These are phyloP conservation scores for Digitaria exilis DNA, from an alignment of 202 grass and related monocot genomes.

Conservation along the genomic window DNA sequence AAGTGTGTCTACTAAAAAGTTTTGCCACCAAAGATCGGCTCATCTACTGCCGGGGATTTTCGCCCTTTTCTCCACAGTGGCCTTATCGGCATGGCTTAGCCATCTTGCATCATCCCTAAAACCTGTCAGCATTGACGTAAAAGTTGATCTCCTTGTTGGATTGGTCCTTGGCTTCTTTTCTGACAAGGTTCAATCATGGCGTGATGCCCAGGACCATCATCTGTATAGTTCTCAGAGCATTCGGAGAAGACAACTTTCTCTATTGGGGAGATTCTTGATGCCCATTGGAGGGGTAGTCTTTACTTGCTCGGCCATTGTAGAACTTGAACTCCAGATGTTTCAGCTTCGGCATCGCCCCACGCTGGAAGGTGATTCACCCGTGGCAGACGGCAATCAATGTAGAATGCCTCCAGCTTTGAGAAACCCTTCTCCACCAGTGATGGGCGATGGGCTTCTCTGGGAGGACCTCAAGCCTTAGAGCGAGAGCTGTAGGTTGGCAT, in stretches of 20 bases:
- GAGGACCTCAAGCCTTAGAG: not conserved
- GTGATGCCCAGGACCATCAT: not conserved
- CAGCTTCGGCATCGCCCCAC: not conserved
- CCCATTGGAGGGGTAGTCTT: not conserved
- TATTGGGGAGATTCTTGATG: not conserved
- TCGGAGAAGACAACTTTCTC: rapidly evolving
- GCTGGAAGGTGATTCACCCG: not conserved
- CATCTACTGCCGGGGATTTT: no score
- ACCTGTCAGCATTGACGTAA: not conserved
- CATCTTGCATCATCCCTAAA: not conserved
- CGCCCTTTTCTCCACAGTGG: no score
- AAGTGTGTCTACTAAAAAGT: no score
- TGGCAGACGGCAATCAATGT: not conserved
- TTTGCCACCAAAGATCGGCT: no score
- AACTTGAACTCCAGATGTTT: not conserved
- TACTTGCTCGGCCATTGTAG: not conserved
- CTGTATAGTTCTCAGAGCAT: not conserved
- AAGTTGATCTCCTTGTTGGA: not conserved
- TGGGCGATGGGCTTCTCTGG: no score
- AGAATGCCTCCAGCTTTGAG: not conserved
- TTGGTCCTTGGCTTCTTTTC: not conserved
- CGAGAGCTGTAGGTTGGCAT: not conserved
- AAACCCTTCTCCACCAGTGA: not conserved
- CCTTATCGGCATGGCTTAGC: no score
- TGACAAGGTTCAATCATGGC: not conserved